phyloP scores from a whole-genome alignment of 495 filamentous ascomycete genomes.

The Hyaloscypha finlandica region DNA sequence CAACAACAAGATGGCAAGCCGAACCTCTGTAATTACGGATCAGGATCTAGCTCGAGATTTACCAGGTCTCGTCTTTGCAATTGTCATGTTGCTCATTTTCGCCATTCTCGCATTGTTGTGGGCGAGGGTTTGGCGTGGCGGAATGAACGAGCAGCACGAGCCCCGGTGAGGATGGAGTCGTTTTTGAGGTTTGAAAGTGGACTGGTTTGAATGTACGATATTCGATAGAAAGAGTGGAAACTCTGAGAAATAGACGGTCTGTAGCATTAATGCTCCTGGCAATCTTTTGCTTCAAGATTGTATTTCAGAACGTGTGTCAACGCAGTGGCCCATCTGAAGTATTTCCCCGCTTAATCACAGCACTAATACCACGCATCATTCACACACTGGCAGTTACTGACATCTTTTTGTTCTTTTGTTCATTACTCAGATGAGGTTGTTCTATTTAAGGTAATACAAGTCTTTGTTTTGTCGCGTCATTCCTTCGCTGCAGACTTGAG shows the following conservation, averaged over 20 bases:
- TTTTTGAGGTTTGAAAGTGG: neutral
- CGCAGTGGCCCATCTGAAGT: no score
- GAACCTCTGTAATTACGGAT: neutral
- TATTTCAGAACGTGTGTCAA: no score
- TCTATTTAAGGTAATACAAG: neutral
- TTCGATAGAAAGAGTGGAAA: no score
- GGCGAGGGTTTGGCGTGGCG: neutral
- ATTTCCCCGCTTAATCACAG: no score
- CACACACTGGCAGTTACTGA: no score
- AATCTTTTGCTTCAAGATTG: no score
- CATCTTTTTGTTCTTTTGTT: neutral
- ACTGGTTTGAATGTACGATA: no score
- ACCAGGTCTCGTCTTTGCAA: neutral
- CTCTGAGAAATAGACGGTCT: no score
- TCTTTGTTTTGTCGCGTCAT: neutral
- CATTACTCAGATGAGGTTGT: neutral
- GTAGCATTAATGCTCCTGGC: no score
- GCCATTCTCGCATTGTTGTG: neutral
- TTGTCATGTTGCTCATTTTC: neutral
- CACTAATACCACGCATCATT: no score
- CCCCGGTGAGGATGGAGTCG: neutral
- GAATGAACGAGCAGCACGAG: no score
- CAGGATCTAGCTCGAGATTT: neutral
- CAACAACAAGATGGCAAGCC: neutral
- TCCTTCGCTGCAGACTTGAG: neutral